Evolutionary conservation across 805 yeast species (phyloP).

Genomic region (Cyberlindnera mrakii): DNA sequence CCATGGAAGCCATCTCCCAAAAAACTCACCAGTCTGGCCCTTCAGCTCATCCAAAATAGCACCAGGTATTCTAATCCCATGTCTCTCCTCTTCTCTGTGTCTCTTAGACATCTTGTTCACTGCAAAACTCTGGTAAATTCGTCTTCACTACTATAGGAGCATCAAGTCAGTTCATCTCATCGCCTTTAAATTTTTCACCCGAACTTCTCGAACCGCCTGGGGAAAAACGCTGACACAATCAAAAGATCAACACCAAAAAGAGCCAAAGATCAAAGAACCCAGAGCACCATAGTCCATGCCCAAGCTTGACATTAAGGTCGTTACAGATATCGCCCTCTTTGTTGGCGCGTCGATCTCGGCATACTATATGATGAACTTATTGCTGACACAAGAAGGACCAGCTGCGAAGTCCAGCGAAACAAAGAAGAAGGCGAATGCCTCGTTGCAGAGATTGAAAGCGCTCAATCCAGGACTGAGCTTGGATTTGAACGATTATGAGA

Average conservation of each 20-base stretch:
- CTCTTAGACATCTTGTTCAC: not conserved
- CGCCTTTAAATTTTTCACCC: constrained; percentile 6
- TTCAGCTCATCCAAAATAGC: constrained; percentile 47
- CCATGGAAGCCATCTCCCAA: not conserved
- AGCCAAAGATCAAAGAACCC: not conserved
- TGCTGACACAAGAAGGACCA: constrained; percentile 38
- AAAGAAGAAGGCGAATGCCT: constrained; percentile 52
- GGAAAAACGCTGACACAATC: not conserved
- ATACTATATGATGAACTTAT: constrained; percentile 50
- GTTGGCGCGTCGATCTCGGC: constrained; percentile 65
- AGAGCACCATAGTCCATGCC: not conserved
- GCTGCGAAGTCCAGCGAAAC: constrained; percentile 49
- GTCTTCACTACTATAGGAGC: no score
- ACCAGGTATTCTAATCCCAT: constrained; percentile 54
- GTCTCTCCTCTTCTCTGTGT: constrained; percentile 19
- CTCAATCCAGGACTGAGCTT: constrained; percentile 53
- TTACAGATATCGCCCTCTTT: constrained; percentile 43
- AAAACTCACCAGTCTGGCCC: constrained; percentile 9
- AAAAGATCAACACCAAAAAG: not conserved
- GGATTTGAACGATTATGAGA: constrained; percentile 67
- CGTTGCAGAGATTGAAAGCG: constrained; percentile 50
- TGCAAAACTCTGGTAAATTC: not conserved
- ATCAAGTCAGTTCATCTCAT: constrained; percentile 5
- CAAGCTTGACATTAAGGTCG: constrained; percentile 32
- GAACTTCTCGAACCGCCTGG: constrained; percentile 21